Base-by-base conservation (phyloP, 2,329 filamentous ascomycete species). In the Phoma sp. region DNA sequence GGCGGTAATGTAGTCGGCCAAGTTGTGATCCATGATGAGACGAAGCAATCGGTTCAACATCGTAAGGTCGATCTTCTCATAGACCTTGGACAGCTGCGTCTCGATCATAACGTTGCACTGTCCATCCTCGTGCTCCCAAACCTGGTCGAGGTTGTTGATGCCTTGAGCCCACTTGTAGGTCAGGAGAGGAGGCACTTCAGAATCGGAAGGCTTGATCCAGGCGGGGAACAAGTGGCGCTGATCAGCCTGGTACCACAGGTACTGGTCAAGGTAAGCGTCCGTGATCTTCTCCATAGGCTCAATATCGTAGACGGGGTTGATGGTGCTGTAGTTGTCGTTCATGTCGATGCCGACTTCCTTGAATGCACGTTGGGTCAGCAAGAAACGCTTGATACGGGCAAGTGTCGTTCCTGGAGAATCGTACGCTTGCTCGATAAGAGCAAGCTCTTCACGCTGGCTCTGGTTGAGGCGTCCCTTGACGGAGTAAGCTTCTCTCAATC, bases 271-370 rank as follows among this genome's bases (percentile, higher is more conserved):
- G 68, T 99, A 99, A 2, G 95, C 96, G 77, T 99, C 95, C 32
- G 93, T 99, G 66, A 99, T 99, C 81, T 99, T 99, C 81, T 99
- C 95, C 55, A 99, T 97, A 0, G 95, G 95, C 77, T 99, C 96
- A 56, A 99, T 95, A 64, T 99, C 95, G 72, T 99, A 99, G 1
- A 99, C 95, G 0, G 95, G 96, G 72, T 99, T 99, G 81, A 99
- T 99, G 15, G 92, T 93, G 81, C 88, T 98, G 79, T 99, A 99
- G 72, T 99, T 99, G 79, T 99, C 95, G 75, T 99, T 99, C 95
- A 99, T 99, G 73, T 99, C 95, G 64, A 99, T 99, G 49, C 93
- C 95, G 37, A 99, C 95, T 77, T 99, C 95, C 78, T 99, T 99
- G 84, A 99, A 99, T 1, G 96, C 95, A 74, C 95, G 87, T 73